These are phyloP conservation scores for Chlorella sp. DNA, from an alignment of 139 green algal genomes.

Conservation along the genomic window DNA sequence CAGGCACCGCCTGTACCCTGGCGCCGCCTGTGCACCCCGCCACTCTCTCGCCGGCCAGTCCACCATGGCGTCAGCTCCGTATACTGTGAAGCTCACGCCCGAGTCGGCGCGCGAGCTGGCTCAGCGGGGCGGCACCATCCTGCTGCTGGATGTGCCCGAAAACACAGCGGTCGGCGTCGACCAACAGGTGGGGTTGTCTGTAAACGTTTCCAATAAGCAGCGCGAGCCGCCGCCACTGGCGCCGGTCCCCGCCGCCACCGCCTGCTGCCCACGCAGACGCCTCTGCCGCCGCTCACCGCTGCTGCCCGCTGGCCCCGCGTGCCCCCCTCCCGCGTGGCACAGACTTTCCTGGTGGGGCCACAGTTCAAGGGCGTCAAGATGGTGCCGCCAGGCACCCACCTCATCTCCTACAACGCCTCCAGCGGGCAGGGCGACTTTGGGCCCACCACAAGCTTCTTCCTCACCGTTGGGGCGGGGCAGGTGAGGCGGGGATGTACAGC, in stretches of 20 bases:
- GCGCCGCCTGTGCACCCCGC: not conserved
- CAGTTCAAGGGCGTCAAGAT: conserved; percentile 93
- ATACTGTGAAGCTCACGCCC: conserved; percentile 66
- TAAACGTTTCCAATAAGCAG: not conserved
- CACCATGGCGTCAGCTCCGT: conserved; percentile 1
- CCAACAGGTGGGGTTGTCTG: conserved; percentile 67
- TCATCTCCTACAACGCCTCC: conserved; percentile 75
- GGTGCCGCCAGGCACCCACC: conserved; percentile 86
- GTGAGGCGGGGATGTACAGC: not conserved
- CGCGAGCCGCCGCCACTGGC: not conserved
- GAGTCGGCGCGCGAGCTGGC: conserved; percentile 69
- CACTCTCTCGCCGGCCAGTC: not conserved
- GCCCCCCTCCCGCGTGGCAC: not conserved
- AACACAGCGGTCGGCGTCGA: conserved; percentile 79
- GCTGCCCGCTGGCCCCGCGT: not conserved
- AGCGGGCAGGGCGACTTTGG: conserved; percentile 49
- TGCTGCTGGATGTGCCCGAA: conserved; percentile 81
- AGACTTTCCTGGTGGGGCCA: conserved; percentile 81
- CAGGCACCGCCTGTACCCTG: not conserved
- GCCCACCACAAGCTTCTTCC: conserved; percentile 65
- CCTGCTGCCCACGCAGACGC: not conserved
- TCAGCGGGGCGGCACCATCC: conserved; percentile 65
- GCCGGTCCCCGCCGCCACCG: not conserved
- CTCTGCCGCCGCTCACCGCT: not conserved
- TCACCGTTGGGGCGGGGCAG: conserved; percentile 23